These are phyloP conservation scores for Suillus ampliporus DNA, from an alignment of 768 basidiomycete species.

Conservation along the genomic window DNA sequence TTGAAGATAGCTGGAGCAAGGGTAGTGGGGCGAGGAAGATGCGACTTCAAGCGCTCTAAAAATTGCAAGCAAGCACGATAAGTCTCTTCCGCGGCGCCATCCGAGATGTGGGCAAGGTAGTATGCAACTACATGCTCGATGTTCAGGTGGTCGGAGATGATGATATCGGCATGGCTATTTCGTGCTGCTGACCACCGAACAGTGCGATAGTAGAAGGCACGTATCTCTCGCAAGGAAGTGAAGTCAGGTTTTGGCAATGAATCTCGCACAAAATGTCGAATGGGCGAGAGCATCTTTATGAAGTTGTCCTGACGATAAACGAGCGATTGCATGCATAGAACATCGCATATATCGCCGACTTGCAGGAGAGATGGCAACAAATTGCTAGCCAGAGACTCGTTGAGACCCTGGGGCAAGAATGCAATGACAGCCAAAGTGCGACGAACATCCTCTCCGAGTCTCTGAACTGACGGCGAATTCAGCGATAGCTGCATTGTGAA, in stretches of 20 bases:
- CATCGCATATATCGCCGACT: neutral
- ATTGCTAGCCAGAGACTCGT: neutral
- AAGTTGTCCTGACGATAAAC: neutral
- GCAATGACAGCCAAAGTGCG: neutral
- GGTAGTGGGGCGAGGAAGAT: neutral
- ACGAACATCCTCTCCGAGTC: neutral
- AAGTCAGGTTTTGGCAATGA: neutral
- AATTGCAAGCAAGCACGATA: neutral
- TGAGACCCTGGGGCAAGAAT: constrained; percentile 11
- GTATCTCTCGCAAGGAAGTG: neutral
- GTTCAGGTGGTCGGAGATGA: constrained; percentile 2
- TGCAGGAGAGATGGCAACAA: neutral
- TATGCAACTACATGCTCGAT: constrained; percentile 1
- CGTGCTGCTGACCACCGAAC: neutral
- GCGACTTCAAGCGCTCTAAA: neutral
- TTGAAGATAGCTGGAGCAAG: neutral
- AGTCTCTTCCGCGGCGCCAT: neutral
- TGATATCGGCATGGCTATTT: neutral
- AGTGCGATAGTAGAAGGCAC: neutral
- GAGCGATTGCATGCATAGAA: neutral
- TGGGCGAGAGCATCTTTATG: neutral
- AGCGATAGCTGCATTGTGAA: constrained; percentile 3
- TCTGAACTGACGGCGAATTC: neutral
- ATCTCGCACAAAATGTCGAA: constrained; percentile 5
- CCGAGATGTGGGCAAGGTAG: neutral